Evolutionary conservation across 495 filamentous ascomycete species (phyloP), one percentile per base, ranked within the genome.

Genomic region (Lophiostoma macrostomum): DNA sequence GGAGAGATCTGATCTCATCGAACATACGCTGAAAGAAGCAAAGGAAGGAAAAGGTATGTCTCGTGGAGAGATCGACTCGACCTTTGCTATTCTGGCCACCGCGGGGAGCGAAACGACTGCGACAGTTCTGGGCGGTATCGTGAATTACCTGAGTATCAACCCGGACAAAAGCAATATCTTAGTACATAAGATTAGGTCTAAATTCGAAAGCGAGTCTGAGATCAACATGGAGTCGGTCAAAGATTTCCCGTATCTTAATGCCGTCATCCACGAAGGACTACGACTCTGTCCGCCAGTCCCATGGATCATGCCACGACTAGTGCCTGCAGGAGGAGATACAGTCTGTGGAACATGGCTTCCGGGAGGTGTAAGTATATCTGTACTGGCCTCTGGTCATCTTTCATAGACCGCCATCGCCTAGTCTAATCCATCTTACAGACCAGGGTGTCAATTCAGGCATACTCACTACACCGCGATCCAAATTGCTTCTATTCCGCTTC

Each of bases 251-350:
- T 76, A 74, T 45, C 56, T 76, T 4, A 60, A 64, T 5, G 74
- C 72, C 0, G 74, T 69, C 30, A 66, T 81, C 3, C 68, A 71
- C 5, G 79, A 82, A 60, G 73, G 73, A 0, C 65, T 79, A 14
- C 73, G 78, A 5, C 57, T 81, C 14, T 75, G 74, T 44, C 76
- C 76, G 0, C 73, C 77, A 10, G 16, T 46, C 0, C 71, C 74
- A 0, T 53, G 32, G 24, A 22, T 44, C 19, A 25, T 32, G 5
- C 25, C 48, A 13, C 2, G 22, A 25, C 2, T 31, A 20, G 35
- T 37, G 13, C 23, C 30, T 18, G 11, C 13, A 6, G 12, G 13
- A 2, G 42, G 42, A 31, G 42, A 31, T 32, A 46, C 11, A 31
- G 42, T 46, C 10, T 46, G 42, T 20, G 42, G 42, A 46, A 24